These are phyloP conservation scores for Scortechinia acanthostroma DNA, from an alignment of 2,329 filamentous ascomycete genomes.

Conservation along the genomic window DNA sequence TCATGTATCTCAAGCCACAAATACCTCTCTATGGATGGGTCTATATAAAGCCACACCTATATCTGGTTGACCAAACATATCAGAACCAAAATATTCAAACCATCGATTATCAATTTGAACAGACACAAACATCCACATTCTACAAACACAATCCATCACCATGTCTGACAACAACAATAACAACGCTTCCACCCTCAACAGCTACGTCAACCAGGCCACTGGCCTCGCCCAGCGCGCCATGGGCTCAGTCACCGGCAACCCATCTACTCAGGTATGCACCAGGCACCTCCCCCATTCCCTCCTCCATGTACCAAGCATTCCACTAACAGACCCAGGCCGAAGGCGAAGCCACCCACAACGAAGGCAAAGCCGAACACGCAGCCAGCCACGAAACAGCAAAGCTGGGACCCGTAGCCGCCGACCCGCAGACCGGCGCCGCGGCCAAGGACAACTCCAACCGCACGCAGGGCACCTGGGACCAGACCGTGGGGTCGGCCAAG, in stretches of 20 bases:
- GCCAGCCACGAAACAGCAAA: not conserved
- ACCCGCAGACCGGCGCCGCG: constrained; percentile 42
- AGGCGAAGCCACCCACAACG: not conserved
- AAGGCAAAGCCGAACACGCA: not conserved
- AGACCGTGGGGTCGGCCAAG: constrained; percentile 54
- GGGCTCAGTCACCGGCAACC: constrained; percentile 68
- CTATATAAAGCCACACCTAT: no score
- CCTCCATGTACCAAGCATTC: not conserved
- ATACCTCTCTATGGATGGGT: no score
- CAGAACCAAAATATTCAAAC: no score
- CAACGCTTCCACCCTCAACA: constrained; percentile 71
- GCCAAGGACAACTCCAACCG: constrained; percentile 45
- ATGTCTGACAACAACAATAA: constrained; percentile 19
- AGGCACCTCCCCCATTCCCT: no score
- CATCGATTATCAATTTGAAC: not conserved
- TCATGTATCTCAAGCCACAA: no score
- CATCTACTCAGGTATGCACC: constrained; percentile 53
- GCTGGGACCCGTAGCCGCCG: constrained; percentile 14
- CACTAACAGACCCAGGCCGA: not conserved
- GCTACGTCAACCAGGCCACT: constrained; percentile 66
- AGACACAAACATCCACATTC: not conserved
- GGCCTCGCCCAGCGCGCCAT: constrained; percentile 68
- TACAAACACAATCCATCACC: not conserved
- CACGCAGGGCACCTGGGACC: constrained; percentile 47
- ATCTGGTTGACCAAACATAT: no score